Base-by-base conservation (phyloP, 2,329 filamentous ascomycete species). In the Purpureocillium lavendulum region DNA sequence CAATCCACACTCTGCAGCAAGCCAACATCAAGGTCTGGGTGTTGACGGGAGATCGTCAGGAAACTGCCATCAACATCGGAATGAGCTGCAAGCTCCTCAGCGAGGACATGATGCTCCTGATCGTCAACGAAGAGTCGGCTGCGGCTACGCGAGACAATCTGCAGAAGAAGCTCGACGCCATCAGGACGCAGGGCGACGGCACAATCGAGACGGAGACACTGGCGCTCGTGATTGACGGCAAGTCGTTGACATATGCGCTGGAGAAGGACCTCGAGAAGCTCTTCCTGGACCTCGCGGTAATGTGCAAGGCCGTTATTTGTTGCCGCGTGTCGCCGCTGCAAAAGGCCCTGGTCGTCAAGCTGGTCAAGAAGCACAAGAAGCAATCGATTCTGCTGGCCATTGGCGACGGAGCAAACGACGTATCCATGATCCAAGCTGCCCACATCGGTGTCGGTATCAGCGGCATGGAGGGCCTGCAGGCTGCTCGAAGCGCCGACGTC, bases 11-110 rank as follows among this genome's bases (percentile, higher is more conserved):
- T 0, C 71, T 98, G 21, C 94, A 98, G 61, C 86, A 89, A 48
- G 92, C 94, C 17, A 90, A 89, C 39, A 97, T 98, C 71, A 98
- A 98, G 65, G 83, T 98, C 40, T 98, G 92, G 92, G 92, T 98
- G 15, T 65, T 98, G 61, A 98, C 92, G 30, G 92, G 92, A 52
- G 92, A 98, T 69, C 80, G 92, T 53, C 94, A 98, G 64, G 92
- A 98, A 64, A 98, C 92, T 21, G 92, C 92, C 41, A 98, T 98
- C 75, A 98, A 98, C 61, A 98, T 98, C 50, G 92, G 94, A 48
- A 98, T 98, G 92, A 96, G 88, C 60, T 98, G 92, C 67, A 97
- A 97, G 66, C 75, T 98, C 36, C 87, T 98, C 44, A 95, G 88
- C 49, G 92, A 98, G 63, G 94, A 98, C 53, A 98, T 98, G 92